phyloP scores from a whole-genome alignment of 805 yeast genomes.

The Yamadazyma tumulicola region DNA sequence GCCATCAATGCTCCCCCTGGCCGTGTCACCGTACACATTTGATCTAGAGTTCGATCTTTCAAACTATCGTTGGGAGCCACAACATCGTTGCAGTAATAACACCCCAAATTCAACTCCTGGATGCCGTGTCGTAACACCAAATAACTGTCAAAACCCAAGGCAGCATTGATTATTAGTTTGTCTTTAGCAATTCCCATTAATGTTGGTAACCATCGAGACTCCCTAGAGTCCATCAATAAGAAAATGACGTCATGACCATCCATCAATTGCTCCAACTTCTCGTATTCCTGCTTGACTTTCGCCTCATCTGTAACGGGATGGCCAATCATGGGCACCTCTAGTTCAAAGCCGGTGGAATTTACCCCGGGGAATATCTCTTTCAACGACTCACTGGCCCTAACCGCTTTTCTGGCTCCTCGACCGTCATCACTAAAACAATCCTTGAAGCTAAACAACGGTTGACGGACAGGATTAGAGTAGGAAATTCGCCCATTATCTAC shows the following conservation, averaged over 20 bases:
- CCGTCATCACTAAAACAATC: conserved; percentile 66
- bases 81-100: conserved; percentile 94
- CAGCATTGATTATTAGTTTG: conserved; percentile 85
- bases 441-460: conserved; percentile 77
- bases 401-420: conserved; percentile 72
- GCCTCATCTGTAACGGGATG: conserved; percentile 68
- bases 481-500: conserved; percentile 90
- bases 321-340: conserved; percentile 96
- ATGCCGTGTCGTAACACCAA: conserved; percentile 92
- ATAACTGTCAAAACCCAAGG: conserved; percentile 91
- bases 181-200: conserved; percentile 62
- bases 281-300: conserved; percentile 48
- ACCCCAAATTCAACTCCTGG: conserved; percentile 53
- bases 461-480: conserved; percentile 93
- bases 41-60: conserved; percentile 87
- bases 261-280: conserved; percentile 49
- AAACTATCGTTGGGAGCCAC: conserved; percentile 89
- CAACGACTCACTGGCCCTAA: conserved; percentile 69
- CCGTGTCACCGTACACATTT: conserved; percentile 97
- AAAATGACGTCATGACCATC: conserved; percentile 72
- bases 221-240: conserved; percentile 89
- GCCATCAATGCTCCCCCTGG: conserved; percentile 95
- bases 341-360: conserved; percentile 52
- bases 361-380: conserved; percentile 78
- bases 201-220: conserved; percentile 97